These are phyloP conservation scores for Fusarium chaquense DNA, from an alignment of 2,329 filamentous ascomycete genomes.

Conservation along the genomic window DNA sequence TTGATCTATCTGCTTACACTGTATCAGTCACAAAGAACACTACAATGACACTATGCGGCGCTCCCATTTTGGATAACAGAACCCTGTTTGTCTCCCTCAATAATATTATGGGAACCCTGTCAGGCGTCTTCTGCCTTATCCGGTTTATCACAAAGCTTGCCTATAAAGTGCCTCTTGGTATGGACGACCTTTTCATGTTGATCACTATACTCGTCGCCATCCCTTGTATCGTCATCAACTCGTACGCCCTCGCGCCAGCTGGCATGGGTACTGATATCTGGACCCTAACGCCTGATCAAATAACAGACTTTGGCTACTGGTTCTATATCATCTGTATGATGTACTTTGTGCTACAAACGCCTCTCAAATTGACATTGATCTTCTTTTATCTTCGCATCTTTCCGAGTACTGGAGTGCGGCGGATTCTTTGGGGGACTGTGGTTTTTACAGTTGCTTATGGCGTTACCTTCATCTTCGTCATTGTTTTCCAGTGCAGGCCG, in stretches of 20 bases:
- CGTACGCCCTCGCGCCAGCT: constrained; percentile 50
- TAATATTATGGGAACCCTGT: constrained; percentile 50
- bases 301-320: constrained; percentile 58
- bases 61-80: constrained; percentile 49
- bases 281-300: constrained; percentile 56
- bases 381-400: constrained; percentile 69
- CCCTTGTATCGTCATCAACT: constrained; percentile 48
- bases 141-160: constrained; percentile 55
- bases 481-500: too few relatives aligned
- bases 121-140: constrained; percentile 55
- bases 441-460: background rate
- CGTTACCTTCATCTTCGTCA: too few relatives aligned
- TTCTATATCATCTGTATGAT: constrained; percentile 58
- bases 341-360: constrained; percentile 60
- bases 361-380: constrained; percentile 65
- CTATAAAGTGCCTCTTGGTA: constrained; percentile 50
- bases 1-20: background rate
- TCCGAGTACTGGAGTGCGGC: constrained; percentile 53
- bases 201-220: constrained; percentile 47
- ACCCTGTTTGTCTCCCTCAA: constrained; percentile 20
- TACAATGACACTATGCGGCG: constrained; percentile 45
- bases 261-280: constrained; percentile 65
- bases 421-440: constrained; percentile 57
- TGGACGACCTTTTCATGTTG: constrained; percentile 56
- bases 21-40: constrained; percentile 42